These are phyloP conservation scores for Adansonia grandidieri DNA, from an alignment of 441 rosid genomes.

Conservation along the genomic window DNA sequence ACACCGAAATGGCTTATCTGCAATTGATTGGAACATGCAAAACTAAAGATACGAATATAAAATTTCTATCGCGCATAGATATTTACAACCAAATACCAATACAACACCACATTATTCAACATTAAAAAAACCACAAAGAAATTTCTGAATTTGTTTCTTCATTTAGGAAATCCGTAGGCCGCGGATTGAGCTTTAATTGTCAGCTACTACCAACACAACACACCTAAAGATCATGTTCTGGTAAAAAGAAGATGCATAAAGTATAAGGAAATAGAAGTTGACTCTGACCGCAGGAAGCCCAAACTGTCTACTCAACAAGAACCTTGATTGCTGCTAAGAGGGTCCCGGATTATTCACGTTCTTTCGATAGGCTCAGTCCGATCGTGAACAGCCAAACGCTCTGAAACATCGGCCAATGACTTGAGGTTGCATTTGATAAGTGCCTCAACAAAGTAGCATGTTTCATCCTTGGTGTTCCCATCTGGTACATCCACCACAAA, in stretches of 20 bases:
- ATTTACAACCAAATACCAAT: constrained; percentile 36
- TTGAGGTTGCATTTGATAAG: constrained; percentile 81
- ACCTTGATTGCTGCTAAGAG: not conserved
- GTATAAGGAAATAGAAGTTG: constrained; percentile 26
- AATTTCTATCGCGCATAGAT: constrained; percentile 24
- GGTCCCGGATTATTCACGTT: constrained; percentile 5
- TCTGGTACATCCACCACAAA: constrained; percentile 89
- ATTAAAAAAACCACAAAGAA: constrained; percentile 15
- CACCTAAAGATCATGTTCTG: constrained; percentile 31
- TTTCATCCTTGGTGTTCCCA: constrained; percentile 90
- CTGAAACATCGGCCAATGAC: constrained; percentile 78
- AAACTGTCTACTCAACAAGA: not conserved
- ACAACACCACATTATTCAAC: constrained; percentile 31
- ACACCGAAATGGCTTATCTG: not conserved
- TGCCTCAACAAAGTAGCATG: constrained; percentile 88
- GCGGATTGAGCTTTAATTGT: constrained; percentile 29
- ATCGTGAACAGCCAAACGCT: constrained; percentile 85
- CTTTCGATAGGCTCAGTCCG: constrained; percentile 41
- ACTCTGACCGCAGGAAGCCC: constrained; percentile 17
- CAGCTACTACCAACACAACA: constrained; percentile 36
- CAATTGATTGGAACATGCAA: constrained; percentile 10
- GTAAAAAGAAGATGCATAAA: constrained; percentile 27
- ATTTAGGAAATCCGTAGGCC: constrained; percentile 24
- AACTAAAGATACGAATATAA: constrained; percentile 20
- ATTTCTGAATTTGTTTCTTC: constrained; percentile 32